Percentiles rank a stretch among this genome's conserved stretches.
Evolutionary conservation across 106 monocot species (phyloP).

Genomic region (Posidonia australis): DNA sequence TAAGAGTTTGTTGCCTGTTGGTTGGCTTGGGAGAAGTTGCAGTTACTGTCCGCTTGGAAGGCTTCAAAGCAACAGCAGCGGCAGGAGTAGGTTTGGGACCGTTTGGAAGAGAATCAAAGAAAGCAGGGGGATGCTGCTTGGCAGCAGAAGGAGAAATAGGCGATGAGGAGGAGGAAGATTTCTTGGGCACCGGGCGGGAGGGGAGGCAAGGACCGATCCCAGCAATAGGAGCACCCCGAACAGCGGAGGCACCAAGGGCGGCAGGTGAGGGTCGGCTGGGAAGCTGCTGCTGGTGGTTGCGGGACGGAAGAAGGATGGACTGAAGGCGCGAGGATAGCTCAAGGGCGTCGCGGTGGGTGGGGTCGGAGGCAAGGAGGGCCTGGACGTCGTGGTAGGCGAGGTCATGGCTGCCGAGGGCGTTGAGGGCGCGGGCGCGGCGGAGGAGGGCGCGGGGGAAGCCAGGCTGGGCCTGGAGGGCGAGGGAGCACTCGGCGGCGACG

Average conservation of each 20-base stretch:
- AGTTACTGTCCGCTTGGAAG: not conserved
- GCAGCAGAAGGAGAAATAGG: constrained; percentile 8
- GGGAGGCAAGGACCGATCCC: constrained; percentile 91
- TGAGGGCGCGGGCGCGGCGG: constrained; percentile 74
- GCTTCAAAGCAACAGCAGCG: constrained; percentile 3
- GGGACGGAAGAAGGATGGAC: not conserved
- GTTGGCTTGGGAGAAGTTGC: not conserved
- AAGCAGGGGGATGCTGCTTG: not conserved
- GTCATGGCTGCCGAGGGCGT: constrained; percentile 52
- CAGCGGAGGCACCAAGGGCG: constrained; percentile 72
- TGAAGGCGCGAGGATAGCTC: constrained; percentile 19
- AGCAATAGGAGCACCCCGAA: constrained; percentile 44
- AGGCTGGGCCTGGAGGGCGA: constrained; percentile 84
- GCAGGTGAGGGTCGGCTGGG: constrained; percentile 67
- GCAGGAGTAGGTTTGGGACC: not conserved
- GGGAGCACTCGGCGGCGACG: constrained; percentile 84
- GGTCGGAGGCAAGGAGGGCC: constrained; percentile 43
- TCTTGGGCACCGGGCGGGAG: constrained; percentile 51
- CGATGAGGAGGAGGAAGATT: constrained; percentile 16
- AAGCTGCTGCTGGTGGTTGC: not conserved
- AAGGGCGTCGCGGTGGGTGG: constrained; percentile 52
- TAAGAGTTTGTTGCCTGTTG: no score
- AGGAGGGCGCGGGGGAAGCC: constrained; percentile 79
- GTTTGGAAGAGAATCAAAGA: not conserved
- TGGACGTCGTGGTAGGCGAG: constrained; percentile 60